Evolutionary conservation across 2,329 filamentous ascomycete species (phyloP).

Genomic region (Westerdykella ornata): DNA sequence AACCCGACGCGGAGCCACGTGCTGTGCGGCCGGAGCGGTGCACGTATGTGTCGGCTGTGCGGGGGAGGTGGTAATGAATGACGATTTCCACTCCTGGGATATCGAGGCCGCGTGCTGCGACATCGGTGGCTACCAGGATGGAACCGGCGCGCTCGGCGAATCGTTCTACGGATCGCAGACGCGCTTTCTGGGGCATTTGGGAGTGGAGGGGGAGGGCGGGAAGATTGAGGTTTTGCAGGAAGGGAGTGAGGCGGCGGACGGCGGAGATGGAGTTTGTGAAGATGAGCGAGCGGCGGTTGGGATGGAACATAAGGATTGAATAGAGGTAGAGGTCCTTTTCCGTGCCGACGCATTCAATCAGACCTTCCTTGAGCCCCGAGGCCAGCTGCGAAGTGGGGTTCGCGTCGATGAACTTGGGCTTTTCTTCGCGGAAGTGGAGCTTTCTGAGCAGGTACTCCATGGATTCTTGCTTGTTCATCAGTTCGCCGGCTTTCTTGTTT

Average conservation of each 20-base stretch:
- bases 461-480: slow-evolving; percentile 68
- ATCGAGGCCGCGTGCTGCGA: slow-evolving; percentile 87
- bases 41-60: slow-evolving; percentile 86
- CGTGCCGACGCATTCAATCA: slow-evolving; percentile 85
- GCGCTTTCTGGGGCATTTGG: slow-evolving; percentile 92
- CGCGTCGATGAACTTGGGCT: slow-evolving; percentile 85
- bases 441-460: slow-evolving; percentile 91
- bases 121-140: slow-evolving; percentile 86
- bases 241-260: slow-evolving; percentile 75
- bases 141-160: slow-evolving; percentile 62
- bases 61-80: slow-evolving; percentile 90
- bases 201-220: slow-evolving; percentile 77
- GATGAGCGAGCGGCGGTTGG: slow-evolving; percentile 72
- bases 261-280: slow-evolving; percentile 96
- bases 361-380: slow-evolving; percentile 72
- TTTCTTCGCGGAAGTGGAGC: slow-evolving; percentile 75
- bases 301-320: slow-evolving; percentile 73
- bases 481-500: slow-evolving; percentile 57
- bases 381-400: slow-evolving; percentile 90
- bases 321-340: slow-evolving; percentile 98
- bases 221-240: slow-evolving; percentile 75
- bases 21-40: slow-evolving; percentile 93
- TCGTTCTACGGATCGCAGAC: slow-evolving; percentile 83
- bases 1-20: slow-evolving; percentile 67
- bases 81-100: slow-evolving; percentile 85